Conservation (phyloP, 164 flowering plant genomes). For the Sedum album region DNA sequence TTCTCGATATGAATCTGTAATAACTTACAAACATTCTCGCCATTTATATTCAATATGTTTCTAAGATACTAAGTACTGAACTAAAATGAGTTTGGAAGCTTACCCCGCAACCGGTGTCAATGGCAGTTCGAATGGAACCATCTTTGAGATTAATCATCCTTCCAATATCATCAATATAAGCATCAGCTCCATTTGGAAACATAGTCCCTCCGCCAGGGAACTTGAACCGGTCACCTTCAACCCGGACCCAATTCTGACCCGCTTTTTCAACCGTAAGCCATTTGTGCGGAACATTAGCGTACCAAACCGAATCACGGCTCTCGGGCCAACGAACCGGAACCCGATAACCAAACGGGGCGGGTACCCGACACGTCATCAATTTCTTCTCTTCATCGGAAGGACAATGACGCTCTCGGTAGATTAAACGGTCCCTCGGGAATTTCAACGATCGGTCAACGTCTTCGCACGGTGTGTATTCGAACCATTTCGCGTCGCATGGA, state of each 20-base stretch:
- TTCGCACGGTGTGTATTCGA: conserved; percentile 86
- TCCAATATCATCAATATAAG: conserved; percentile 76
- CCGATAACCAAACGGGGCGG: conserved; percentile 72
- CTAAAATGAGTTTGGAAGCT: conserved; percentile 14
- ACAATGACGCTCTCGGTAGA: conserved; percentile 82
- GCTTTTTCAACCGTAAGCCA: conserved; percentile 74
- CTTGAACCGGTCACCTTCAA: conserved; percentile 53
- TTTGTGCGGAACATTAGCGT: conserved; percentile 78
- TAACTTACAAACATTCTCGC: too few relatives aligned
- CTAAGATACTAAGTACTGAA: too few relatives aligned
- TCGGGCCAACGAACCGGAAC: conserved; percentile 76
- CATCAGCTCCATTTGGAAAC: conserved; percentile 82
- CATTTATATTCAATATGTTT: too few relatives aligned
- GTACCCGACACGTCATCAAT: conserved; percentile 46
- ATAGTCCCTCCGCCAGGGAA: conserved; percentile 99
- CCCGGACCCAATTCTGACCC: conserved; percentile 79
- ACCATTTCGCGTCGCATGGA: conserved; percentile 33
- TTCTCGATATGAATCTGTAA: too few relatives aligned
- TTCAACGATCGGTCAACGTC: conserved; percentile 52
- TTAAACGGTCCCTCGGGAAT: conserved; percentile 40
- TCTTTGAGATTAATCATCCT: conserved; percentile 51
- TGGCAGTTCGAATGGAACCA: conserved; percentile 85
- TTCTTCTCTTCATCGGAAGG: conserved; percentile 28
- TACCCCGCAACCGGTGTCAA: conserved; percentile 99
- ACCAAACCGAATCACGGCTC: conserved; percentile 74